Percentiles rank a stretch among this genome's conserved stretches.
Conservation (phyloP, 805 yeast species). For the Zygosaccharomyces lentus region DNA sequence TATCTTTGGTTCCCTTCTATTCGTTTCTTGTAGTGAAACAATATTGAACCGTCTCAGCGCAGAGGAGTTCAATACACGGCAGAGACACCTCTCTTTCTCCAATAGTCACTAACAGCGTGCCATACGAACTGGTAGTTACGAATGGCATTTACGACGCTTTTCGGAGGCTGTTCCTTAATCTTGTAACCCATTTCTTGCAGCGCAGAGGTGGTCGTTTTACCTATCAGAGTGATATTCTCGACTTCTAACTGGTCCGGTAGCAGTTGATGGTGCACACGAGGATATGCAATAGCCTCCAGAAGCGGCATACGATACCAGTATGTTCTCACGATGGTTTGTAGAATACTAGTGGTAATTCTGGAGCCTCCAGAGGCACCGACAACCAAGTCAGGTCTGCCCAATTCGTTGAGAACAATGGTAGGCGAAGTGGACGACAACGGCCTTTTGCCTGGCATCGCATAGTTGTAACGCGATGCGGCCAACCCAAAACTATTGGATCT, state of each 20-base stretch:
- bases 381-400: slow-evolving; percentile 54
- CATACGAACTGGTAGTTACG: slow-evolving; percentile 39
- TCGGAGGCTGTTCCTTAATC: slow-evolving; percentile 40
- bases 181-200: slow-evolving; percentile 48
- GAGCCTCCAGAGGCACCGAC: slow-evolving; percentile 97
- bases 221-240: slow-evolving; percentile 48
- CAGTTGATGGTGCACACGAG: slow-evolving; percentile 86
- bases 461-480: slow-evolving; percentile 76
- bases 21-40: not conserved
- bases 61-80: slow-evolving; percentile 16
- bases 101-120: slow-evolving; percentile 81
- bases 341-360: slow-evolving; percentile 73
- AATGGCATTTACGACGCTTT: slow-evolving; percentile 58
- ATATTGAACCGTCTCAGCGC: not conserved
- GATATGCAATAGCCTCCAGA: slow-evolving; percentile 67
- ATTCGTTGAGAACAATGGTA: slow-evolving; percentile 51
- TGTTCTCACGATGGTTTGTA: slow-evolving; percentile 70
- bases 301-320: slow-evolving; percentile 56
- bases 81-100: slow-evolving; percentile 73
- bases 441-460: slow-evolving; percentile 66
- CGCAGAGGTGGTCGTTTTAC: slow-evolving; percentile 37
- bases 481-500: slow-evolving; percentile 72
- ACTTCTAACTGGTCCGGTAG: slow-evolving; percentile 64
- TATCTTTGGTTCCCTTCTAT: not conserved
- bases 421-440: slow-evolving; percentile 87